These are phyloP conservation scores for Dryas drummondii DNA, from an alignment of 306 rosid species.

Conservation along the genomic window DNA sequence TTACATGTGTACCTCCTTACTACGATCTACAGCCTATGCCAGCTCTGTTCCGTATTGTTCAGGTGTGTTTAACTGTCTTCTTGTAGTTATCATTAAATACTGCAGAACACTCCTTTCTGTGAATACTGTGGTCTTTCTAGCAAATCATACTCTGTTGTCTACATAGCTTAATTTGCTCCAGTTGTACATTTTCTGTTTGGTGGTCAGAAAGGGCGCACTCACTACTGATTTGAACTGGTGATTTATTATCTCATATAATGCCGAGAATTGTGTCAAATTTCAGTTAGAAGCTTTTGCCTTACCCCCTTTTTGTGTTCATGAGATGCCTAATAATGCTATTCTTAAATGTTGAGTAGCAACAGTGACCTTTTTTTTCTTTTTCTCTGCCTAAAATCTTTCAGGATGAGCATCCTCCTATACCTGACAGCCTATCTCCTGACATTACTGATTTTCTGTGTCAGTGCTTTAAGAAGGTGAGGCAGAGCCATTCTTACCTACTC, in stretches of 20 bases:
- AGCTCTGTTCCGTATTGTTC: conserved; percentile 96
- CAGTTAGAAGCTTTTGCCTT: not conserved
- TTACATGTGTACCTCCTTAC: conserved; percentile 96
- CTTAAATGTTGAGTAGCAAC: conserved; percentile 6
- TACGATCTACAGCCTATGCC: conserved; percentile 99
- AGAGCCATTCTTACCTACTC: conserved; percentile 20
- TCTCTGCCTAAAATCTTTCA: conserved; percentile 33
- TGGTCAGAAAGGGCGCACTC: not conserved
- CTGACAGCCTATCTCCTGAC: conserved; percentile 87
- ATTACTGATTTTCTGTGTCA: conserved; percentile 95
- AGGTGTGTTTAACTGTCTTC: conserved; percentile 45
- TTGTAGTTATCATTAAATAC: not conserved
- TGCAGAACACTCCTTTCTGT: not conserved
- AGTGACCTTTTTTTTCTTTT: not conserved
- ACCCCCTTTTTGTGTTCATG: not conserved
- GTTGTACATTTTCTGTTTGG: not conserved
- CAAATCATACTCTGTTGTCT: not conserved
- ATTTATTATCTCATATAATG: not conserved
- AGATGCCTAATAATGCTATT: conserved; percentile 18
- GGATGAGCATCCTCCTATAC: conserved; percentile 98
- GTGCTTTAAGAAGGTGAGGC: conserved; percentile 93
- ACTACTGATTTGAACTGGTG: conserved; percentile 13
- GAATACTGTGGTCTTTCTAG: not conserved
- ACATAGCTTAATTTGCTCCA: not conserved
- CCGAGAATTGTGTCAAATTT: not conserved